A percentile compares a stretch with the other conserved stretches of the same genome.
Conservation (phyloP, 202 grass and related monocot species). For the Panicum virgatum region DNA sequence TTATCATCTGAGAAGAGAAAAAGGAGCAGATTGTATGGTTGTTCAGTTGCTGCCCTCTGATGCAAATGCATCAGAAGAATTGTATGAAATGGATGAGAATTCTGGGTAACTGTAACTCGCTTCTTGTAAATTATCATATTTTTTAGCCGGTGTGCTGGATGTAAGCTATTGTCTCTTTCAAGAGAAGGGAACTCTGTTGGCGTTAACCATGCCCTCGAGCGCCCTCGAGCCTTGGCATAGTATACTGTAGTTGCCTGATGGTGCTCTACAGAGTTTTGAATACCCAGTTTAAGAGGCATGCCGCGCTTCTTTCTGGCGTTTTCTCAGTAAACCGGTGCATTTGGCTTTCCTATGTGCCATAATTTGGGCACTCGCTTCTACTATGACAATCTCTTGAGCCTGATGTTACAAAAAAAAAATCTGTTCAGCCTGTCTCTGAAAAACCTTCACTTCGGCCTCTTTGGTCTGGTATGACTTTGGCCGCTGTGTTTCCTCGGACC, state of each 20-base stretch:
- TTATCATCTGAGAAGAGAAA: constrained; percentile 43
- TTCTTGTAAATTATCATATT: constrained; percentile 32
- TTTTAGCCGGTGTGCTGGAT: background rate
- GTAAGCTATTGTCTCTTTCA: background rate
- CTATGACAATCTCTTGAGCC: no score
- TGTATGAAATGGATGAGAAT: constrained; percentile 18
- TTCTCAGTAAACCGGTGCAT: no score
- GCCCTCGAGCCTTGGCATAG: background rate
- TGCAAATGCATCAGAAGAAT: constrained; percentile 42
- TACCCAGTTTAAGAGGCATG: background rate
- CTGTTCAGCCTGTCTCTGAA: no score
- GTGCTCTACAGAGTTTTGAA: background rate
- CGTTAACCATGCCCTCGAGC: background rate
- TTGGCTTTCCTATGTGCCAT: no score
- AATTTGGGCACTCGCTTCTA: no score
- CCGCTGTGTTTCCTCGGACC: no score
- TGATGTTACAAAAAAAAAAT: no score
- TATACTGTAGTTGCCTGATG: background rate
- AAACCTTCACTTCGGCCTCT: no score
- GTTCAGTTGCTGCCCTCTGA: constrained; percentile 15
- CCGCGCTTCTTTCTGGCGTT: no score
- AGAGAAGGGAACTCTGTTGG: background rate
- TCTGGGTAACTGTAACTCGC: background rate
- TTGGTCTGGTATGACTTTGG: no score
- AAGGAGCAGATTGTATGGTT: constrained; percentile 35